phyloP scores from a whole-genome alignment of 495 filamentous ascomycete genomes.

The Aspergillus mulundensis region DNA sequence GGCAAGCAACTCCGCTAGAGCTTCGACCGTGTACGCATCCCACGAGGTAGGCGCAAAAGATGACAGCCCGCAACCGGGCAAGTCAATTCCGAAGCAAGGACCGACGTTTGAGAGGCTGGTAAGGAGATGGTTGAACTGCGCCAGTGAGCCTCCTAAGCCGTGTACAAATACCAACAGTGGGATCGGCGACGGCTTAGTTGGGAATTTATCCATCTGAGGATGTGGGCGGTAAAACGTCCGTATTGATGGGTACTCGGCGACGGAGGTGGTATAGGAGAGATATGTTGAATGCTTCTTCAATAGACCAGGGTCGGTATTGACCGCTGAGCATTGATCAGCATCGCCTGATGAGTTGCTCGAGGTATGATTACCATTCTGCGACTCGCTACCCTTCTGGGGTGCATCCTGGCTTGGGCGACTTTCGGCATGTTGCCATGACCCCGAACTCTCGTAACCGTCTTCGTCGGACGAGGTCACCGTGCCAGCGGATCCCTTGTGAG shows the following conservation, averaged over 20 bases:
- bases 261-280: slow-evolving; percentile 63
- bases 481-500: slow-evolving; percentile 27
- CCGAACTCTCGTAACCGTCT: slow-evolving; percentile 40
- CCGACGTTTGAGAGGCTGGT: slow-evolving; percentile 78
- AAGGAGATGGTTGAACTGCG: slow-evolving; percentile 81
- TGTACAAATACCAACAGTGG: slow-evolving; percentile 88
- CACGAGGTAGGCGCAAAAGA: slow-evolving; percentile 64
- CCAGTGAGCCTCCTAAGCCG: slow-evolving; percentile 82
- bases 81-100: slow-evolving; percentile 84
- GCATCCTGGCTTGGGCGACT: slow-evolving; percentile 14
- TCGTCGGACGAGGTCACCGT: slow-evolving; percentile 43
- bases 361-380: slow-evolving; percentile 30
- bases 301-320: slow-evolving; percentile 65
- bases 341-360: background rate
- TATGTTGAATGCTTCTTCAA: slow-evolving; percentile 72
- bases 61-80: slow-evolving; percentile 84
- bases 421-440: slow-evolving; percentile 32
- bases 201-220: slow-evolving; percentile 73
- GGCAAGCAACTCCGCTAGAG: slow-evolving; percentile 69
- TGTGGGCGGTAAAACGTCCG: slow-evolving; percentile 82
- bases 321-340: slow-evolving; percentile 23
- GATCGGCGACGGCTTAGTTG: slow-evolving; percentile 64
- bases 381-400: slow-evolving; percentile 24
- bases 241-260: slow-evolving; percentile 68
- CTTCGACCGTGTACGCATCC: slow-evolving; percentile 75